Evolutionary conservation across 352 stramenopile species (phyloP).

Genomic region (Elongisporangium anandrum): DNA sequence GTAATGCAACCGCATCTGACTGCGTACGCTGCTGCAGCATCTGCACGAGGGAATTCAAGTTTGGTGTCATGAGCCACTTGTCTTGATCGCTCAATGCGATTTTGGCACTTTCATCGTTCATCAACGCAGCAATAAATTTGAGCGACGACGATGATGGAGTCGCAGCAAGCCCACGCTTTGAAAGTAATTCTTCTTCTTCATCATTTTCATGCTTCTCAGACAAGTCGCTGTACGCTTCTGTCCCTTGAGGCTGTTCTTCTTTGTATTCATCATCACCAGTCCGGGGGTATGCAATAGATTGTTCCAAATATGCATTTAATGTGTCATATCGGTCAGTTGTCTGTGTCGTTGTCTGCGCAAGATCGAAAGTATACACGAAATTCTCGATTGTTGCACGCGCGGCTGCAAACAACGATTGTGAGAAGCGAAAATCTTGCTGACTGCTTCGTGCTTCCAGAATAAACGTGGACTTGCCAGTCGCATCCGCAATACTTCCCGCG

Average conservation of each 20-base stretch:
- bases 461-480: constrained; percentile 43
- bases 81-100: constrained; percentile 4
- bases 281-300: too few relatives aligned
- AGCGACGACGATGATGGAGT: too few relatives aligned
- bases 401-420: constrained; percentile 47
- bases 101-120: too few relatives aligned
- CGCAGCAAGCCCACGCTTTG: too few relatives aligned
- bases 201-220: too few relatives aligned
- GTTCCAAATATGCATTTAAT: too few relatives aligned
- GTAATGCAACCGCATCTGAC: constrained; percentile 37
- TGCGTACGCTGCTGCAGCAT: constrained; percentile 18
- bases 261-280: too few relatives aligned
- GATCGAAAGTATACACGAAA: constrained; percentile 57
- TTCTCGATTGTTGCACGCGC: constrained; percentile 62
- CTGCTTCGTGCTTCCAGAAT: constrained; percentile 52
- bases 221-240: too few relatives aligned
- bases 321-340: constrained; percentile 8
- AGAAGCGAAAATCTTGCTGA: constrained; percentile 33
- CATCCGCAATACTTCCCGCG: constrained; percentile 37
- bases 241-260: too few relatives aligned
- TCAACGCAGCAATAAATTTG: too few relatives aligned
- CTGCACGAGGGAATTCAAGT: constrained; percentile 23
- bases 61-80: constrained; percentile 12
- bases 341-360: constrained; percentile 27
- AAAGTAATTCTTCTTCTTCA: too few relatives aligned